phyloP scores from a whole-genome alignment of 495 filamentous ascomycete species.

The Aspergillus saccharolyticus region DNA sequence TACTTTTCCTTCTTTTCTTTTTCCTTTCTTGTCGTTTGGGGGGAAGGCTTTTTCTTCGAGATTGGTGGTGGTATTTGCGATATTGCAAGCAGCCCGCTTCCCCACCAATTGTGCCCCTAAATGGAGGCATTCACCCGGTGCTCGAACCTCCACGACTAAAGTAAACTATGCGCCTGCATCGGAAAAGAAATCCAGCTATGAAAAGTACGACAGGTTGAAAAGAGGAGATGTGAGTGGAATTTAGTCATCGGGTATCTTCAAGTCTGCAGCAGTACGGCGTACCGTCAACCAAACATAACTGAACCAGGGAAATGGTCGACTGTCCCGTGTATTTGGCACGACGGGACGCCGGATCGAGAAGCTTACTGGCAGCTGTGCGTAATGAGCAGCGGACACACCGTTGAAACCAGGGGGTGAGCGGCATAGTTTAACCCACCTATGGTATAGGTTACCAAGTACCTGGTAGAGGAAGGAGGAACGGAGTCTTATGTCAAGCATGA shows the following conservation, averaged over 20 bases:
- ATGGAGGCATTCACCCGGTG: neutral
- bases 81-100: neutral
- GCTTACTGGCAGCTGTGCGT: conserved; percentile 1
- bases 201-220: neutral
- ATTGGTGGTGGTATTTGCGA: neutral
- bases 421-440: no score
- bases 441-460: neutral
- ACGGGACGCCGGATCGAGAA: neutral
- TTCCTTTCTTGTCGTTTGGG: neutral
- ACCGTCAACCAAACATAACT: neutral
- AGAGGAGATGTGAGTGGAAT: neutral
- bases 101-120: neutral
- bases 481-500: neutral
- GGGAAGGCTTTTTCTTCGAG: neutral
- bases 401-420: neutral
- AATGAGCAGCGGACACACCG: neutral
- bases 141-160: neutral
- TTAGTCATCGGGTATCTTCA: neutral
- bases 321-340: conserved; percentile 1
- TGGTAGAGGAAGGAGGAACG: neutral
- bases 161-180: neutral
- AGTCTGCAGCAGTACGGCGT: neutral
- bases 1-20: no score
- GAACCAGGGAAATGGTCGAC: neutral
- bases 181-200: neutral